Evolutionary conservation across 2,329 filamentous ascomycete genomes (phyloP).

Genomic region (Ophiostoma perfectum): DNA sequence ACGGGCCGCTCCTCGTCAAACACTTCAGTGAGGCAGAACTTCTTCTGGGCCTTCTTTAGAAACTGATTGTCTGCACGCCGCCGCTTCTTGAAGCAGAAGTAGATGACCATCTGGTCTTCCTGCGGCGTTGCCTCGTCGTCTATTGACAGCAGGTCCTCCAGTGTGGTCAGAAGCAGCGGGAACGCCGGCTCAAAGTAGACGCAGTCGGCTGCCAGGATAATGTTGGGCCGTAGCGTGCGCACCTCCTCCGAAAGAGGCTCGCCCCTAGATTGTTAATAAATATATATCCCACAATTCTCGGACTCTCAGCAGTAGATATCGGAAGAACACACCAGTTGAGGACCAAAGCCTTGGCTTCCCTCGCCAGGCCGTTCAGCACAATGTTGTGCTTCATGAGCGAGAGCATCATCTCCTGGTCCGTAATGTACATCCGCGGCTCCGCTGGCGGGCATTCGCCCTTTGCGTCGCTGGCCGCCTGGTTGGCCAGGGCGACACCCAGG

Average conservation of each 20-base stretch:
- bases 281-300: no score
- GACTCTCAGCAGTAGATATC: no score
- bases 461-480: constrained; percentile 28
- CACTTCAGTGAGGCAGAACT: constrained; percentile 58
- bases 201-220: constrained; percentile 92
- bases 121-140: constrained; percentile 37
- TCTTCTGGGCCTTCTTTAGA: constrained; percentile 63
- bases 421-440: constrained; percentile 60
- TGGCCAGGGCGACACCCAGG: constrained; percentile 54
- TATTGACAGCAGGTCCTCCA: constrained; percentile 67
- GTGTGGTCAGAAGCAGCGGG: constrained; percentile 73
- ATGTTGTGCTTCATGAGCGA: constrained; percentile 83
- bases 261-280: constrained; percentile 36
- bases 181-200: constrained; percentile 97
- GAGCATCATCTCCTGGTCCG: constrained; percentile 83
- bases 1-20: constrained; percentile 54
- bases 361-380: constrained; percentile 65
- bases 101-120: constrained; percentile 42
- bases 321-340: constrained; percentile 58
- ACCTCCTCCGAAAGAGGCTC: constrained; percentile 52
- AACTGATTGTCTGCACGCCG: constrained; percentile 74
- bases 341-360: constrained; percentile 59
- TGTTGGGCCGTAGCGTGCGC: constrained; percentile 57
- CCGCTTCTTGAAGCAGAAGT: constrained; percentile 94
- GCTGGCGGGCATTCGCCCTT: neutral